Percentiles rank a stretch among this genome's conserved stretches.
These are phyloP conservation scores for carrot (Daucus carota) DNA, from an alignment of 129 eudicot genomes.

Conservation along the genomic window DNA sequence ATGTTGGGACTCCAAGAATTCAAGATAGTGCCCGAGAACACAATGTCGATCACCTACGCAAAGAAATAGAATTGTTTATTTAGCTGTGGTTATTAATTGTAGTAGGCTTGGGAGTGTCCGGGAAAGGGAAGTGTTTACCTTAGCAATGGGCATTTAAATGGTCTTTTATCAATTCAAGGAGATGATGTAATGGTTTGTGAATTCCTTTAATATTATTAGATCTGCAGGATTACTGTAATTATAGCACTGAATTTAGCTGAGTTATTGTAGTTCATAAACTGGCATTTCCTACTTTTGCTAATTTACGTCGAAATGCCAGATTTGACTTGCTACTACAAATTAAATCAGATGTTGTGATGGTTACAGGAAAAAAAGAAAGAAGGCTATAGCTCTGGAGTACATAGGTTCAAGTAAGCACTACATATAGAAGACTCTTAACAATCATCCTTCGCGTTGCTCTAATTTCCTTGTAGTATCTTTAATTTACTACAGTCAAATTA, in stretches of 20 bases:
- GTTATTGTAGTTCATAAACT: conserved; percentile 15
- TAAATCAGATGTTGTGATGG: background rate
- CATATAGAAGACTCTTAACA: no score
- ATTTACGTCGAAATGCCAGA: background rate
- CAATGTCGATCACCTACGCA: conserved; percentile 81
- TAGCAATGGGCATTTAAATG: background rate
- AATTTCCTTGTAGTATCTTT: no score
- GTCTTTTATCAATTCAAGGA: background rate
- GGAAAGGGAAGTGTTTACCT: background rate
- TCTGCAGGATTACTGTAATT: conserved; percentile 2
- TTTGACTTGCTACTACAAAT: background rate
- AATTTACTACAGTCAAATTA: no score
- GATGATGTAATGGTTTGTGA: background rate
- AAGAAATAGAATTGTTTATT: conserved; percentile 47
- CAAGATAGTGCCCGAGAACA: conserved; percentile 57
- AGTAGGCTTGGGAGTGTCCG: background rate
- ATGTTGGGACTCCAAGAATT: conserved; percentile 85
- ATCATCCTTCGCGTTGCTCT: no score
- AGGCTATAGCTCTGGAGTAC: no score
- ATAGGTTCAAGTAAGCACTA: no score
- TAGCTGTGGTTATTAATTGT: background rate
- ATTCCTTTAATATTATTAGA: background rate
- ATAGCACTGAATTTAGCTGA: background rate
- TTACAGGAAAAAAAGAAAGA: no score
- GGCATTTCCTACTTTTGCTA: background rate